Evolutionary conservation across 1,284 basidiomycete genomes (phyloP), one percentile per base, ranked within the genome.

Genomic region (Irpex sp.): DNA sequence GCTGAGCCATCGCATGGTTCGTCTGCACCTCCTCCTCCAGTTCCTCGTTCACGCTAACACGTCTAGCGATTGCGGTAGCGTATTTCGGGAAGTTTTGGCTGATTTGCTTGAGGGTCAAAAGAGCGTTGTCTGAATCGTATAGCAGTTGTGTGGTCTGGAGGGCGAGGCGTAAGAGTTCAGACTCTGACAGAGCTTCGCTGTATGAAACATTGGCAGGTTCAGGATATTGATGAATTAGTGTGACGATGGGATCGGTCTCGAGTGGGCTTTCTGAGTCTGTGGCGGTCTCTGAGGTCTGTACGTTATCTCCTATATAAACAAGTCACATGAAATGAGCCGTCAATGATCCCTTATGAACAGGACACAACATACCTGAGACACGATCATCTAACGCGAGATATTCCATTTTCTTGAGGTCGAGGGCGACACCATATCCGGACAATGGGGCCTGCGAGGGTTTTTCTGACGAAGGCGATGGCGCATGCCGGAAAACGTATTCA

Each of bases 391-490:
- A 81, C 2, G 93, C 95, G 13, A 98, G 85, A 73, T 99, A 99
- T 74, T 99, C 97, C 79, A 89, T 98, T 78, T 97, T 98, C 81
- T 99, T 99, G 69, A 99, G 78, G 70, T 97, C 94, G 62, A 99
- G 81, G 34, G 92, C 84, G 5, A 96, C 95, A 3, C 96, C 96
- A 70, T 94, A 99, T 5, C 97, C 96, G 5, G 91, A 87, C 4
- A 98, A 78, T 65, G 85, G 83, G 62, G 75, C 83, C 11, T 76
- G 73, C 19, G 70, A 44, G 63, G 64, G 5, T 74, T 3, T 65
- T 66, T 4, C 83, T 51, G 49, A 13, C 19, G 49, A 8, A 21
- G n/a, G 49, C 2, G 49, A 7, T 80, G 88, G 85, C 11, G 85
- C 79, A 65, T 89, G 88, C 11, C 94, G 85, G 61, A 95, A 83